Evolutionary conservation across 176 grass and related monocot genomes (phyloP).

Genomic region (Rhynchospora tenuis): DNA sequence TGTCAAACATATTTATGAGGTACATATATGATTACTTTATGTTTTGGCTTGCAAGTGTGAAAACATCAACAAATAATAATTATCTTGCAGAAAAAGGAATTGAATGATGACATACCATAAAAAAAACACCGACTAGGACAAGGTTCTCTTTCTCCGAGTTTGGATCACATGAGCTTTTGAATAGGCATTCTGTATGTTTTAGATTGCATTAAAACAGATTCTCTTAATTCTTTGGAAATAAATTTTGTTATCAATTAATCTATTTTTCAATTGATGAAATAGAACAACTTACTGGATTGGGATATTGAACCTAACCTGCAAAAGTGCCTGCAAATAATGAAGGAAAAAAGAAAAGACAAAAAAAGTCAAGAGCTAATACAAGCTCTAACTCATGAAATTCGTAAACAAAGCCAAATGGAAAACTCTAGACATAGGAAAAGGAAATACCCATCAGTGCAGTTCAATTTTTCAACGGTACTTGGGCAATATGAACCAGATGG

Average conservation of each 20-base stretch:
- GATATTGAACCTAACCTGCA: constrained; percentile 70
- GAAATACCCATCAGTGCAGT: constrained; percentile 70
- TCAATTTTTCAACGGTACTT: constrained; percentile 37
- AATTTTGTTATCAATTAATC: neutral
- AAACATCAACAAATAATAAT: neutral
- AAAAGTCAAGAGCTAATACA: neutral
- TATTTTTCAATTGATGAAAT: neutral
- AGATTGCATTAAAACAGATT: neutral
- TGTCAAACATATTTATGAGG: no score
- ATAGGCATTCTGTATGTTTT: constrained; percentile 59
- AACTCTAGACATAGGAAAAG: neutral
- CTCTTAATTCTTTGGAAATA: neutral
- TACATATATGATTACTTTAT: no score
- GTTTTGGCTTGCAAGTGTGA: neutral
- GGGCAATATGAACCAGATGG: constrained; percentile 77
- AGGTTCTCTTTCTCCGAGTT: constrained; percentile 36
- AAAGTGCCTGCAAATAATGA: constrained; percentile 56
- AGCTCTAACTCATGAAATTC: neutral
- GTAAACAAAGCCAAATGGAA: neutral
- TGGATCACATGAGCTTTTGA: constrained; percentile 34
- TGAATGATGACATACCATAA: constrained; percentile 46
- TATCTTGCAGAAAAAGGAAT: neutral
- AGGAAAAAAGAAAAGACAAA: constrained; percentile 22
- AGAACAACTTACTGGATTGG: constrained; percentile 43
- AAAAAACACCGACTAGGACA: constrained; percentile 34